Percentiles rank a stretch among this genome's conserved stretches.
These are phyloP conservation scores for Triadica sebifera DNA, from an alignment of 345 rosid genomes.

Conservation along the genomic window DNA sequence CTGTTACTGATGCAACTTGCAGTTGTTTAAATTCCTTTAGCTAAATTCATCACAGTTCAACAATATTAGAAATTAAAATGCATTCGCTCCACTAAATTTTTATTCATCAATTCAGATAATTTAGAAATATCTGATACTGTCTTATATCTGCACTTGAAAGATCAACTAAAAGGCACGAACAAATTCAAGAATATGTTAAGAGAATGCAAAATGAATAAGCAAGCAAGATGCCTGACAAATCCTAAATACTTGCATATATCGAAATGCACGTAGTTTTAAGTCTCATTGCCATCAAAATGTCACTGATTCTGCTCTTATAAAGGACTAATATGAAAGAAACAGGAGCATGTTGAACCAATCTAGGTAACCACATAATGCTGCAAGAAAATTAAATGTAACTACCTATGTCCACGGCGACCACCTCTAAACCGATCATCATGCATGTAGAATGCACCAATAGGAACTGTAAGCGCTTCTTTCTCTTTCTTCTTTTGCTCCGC, in stretches of 20 bases:
- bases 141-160: neutral
- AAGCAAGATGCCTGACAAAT: neutral
- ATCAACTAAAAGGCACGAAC: neutral
- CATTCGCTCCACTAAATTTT: neutral
- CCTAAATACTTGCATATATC: too few species aligned
- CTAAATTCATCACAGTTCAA: neutral
- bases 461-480: constrained; percentile 11
- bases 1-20: neutral
- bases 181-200: neutral
- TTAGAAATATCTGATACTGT: neutral
- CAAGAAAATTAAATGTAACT: neutral
- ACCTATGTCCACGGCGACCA: constrained; percentile 11
- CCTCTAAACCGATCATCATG: constrained; percentile 31
- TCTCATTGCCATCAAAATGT: neutral
- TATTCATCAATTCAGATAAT: neutral
- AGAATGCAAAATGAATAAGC: neutral
- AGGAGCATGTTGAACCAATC: neutral
- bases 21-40: neutral
- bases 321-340: neutral
- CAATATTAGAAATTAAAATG: neutral
- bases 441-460: constrained; percentile 24
- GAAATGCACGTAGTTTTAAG: too few species aligned
- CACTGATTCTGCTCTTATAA: neutral
- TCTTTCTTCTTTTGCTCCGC: constrained; percentile 9
- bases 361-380: neutral